Base-by-base conservation (phyloP, 1,284 basidiomycete species). In the Malassezia obtusa region DNA sequence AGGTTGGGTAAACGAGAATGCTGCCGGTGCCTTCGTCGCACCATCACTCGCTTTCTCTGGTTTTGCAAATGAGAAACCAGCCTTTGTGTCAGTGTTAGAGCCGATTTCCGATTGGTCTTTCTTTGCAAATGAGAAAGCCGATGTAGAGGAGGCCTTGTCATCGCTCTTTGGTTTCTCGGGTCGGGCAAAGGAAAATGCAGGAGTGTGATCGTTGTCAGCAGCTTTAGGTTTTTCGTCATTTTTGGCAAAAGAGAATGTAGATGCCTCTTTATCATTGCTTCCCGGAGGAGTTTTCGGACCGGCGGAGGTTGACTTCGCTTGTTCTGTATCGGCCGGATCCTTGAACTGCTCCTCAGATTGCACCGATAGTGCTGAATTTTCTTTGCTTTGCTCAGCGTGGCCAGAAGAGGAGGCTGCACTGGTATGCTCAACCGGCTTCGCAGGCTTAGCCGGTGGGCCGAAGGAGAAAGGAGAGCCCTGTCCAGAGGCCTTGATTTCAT, bases 141-240 rank as follows among this genome's bases (percentile, higher is more conserved):
- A 4, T 7, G 15, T 19, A 3, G 17, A n/a, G n/a, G n/a, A n/a
- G n/a, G n/a, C n/a, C n/a, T n/a, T n/a, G n/a, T 10, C 14, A 17
- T n/a, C 5, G n/a, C n/a, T 31, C 45, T 14, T 22, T 19, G 3
- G 49, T n/a, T n/a, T 36, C 24, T 59, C 59, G 33, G 41, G 45
- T 6, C 52, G 50, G 11, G 45, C 46, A 35, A 59, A 60, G 0
- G 62, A 62, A 45, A 55, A 57, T 11, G 47, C 32, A 12, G 35
- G 22, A 4, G 19, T 24, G 17, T 33, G 4, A 7, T 35, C n/a
- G 10, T 24, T 35, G 21, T n/a, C n/a, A n/a, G n/a, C n/a, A n/a
- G n/a, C n/a, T n/a, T n/a, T n/a, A n/a, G n/a, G n/a, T n/a, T n/a
- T n/a, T n/a, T 38, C 24, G n/a, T 8, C 21, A 12, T 37, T 37